Base-by-base conservation (phyloP, 495 filamentous ascomycete genomes). In the Trichoderma gamsii region DNA sequence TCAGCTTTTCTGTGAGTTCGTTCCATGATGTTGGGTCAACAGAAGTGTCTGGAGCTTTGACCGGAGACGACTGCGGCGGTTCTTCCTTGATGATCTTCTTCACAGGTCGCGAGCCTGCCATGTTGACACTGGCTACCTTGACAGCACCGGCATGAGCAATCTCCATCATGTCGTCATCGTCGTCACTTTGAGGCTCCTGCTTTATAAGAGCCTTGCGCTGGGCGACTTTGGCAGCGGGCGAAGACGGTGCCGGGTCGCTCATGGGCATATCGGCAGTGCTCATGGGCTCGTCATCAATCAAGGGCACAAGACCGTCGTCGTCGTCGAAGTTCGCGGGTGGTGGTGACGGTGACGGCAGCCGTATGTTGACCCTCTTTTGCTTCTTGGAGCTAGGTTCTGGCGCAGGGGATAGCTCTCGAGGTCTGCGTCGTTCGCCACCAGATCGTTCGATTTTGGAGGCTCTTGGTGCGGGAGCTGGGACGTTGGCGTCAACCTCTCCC, bases 1-100 rank as follows among this genome's bases (percentile, higher is more conserved):
- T 97, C 71, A 98, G 82, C 70, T 90, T 95, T 72, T 84, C 87
- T 23, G 89, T 92, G 65, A 99, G 89, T 66, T 92, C 81, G 71
- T 93, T 97, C 94, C 94, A 97, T 7, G 88, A 79, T 25, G 93
- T 90, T n/a, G 93, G 83, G 77, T 97, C 92, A 25, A 96, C 79
- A 38, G 74, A 73, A 25, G 77, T 75, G 44, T 88, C 84, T 0
- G 85, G 73, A 3, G 71, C 74, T 72, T 87, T 87, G 52, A 81
- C 80, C 25, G 92, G 91, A 32, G 93, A 96, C 15, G 92, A 96
- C 90, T 25, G 81, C 85, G 92, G 90, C 5, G 81, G 76, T 4
- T 86, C 79, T 12, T 85, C 77, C 72, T 90, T 89, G 70, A 89
- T 85, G 67, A 90, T 78, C 78, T 92, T 95, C 67, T 90, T 90